phyloP scores from a whole-genome alignment of 202 grass and related monocot genomes.

The Panicum hallii region DNA sequence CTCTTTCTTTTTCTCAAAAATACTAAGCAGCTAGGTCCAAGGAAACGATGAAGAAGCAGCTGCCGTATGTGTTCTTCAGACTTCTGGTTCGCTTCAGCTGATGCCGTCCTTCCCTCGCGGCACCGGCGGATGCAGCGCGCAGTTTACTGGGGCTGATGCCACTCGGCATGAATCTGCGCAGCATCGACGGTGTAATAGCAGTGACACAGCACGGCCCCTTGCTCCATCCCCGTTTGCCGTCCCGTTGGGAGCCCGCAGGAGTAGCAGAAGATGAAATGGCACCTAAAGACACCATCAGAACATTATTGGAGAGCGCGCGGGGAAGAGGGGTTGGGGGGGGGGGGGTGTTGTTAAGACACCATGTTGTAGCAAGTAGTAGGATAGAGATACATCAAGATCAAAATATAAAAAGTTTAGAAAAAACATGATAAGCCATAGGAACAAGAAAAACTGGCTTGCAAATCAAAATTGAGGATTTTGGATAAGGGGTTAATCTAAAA shows the following conservation, averaged over 20 bases:
- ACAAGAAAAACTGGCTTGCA: not conserved
- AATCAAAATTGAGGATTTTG: not conserved
- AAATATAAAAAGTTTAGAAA: not conserved
- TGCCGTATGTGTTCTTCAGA: not conserved
- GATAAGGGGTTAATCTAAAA: no score
- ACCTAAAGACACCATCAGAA: not conserved
- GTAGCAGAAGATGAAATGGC: slow-evolving; percentile 13
- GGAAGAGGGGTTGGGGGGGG: no score
- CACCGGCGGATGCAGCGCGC: not conserved
- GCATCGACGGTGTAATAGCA: not conserved
- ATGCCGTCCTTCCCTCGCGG: not conserved
- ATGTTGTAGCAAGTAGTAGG: not conserved
- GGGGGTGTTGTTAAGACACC: no score
- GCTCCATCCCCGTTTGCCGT: not conserved
- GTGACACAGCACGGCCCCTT: not conserved
- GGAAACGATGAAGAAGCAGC: not conserved
- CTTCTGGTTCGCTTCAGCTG: not conserved
- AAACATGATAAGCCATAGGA: not conserved
- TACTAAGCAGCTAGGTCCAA: not conserved
- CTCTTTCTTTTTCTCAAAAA: no score
- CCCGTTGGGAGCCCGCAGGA: not conserved
- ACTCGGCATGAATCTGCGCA: not conserved
- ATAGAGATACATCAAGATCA: not conserved
- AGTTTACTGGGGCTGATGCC: not conserved
- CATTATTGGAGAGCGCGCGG: not conserved